phyloP scores from a whole-genome alignment of 225 moss, liverwort and hornwort species.

The Neckera pumila region DNA sequence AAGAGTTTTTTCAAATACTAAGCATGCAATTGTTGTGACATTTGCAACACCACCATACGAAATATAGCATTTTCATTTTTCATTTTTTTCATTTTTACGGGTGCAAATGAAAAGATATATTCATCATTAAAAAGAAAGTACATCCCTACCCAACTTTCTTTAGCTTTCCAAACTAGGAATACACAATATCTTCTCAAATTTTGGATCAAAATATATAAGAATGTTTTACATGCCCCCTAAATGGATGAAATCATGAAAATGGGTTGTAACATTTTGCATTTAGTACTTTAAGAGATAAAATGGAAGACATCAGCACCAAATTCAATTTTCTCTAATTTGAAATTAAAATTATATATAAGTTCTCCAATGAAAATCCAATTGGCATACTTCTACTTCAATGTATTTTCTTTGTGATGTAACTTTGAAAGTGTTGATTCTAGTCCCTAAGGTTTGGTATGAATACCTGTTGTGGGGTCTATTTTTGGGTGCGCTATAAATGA shows the following conservation, averaged over 20 bases:
- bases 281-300: not conserved
- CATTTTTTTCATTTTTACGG: not conserved
- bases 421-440: not conserved
- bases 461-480: constrained; percentile 30
- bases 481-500: constrained; percentile 66
- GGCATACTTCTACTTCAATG: not conserved
- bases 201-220: not conserved
- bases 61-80: not conserved
- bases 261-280: accelerated
- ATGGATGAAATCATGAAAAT: not conserved
- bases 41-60: no score
- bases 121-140: not conserved
- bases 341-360: no score
- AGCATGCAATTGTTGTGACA: not conserved
- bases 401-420: not conserved
- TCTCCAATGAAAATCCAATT: not conserved
- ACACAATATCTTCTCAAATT: not conserved
- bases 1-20: not conserved
- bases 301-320: accelerated
- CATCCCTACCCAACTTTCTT: not conserved
- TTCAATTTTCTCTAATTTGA: no score
- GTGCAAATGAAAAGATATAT: not conserved
- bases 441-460: accelerated
- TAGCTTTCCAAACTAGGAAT: not conserved
- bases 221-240: accelerated